phyloP scores from a whole-genome alignment of 2,329 filamentous ascomycete species.

The Calonectria pteridis region DNA sequence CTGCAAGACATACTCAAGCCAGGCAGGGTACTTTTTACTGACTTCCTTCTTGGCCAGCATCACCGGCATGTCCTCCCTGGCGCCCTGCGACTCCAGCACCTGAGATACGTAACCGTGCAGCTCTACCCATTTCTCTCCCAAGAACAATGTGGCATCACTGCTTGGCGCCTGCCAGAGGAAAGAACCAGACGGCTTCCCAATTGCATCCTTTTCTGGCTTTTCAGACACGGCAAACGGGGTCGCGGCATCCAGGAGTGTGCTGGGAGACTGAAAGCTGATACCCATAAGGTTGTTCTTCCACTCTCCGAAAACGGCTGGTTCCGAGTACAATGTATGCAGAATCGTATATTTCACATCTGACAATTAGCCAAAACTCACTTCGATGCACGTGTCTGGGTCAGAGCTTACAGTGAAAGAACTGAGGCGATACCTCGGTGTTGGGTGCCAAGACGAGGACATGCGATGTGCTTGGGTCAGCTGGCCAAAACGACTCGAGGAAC shows the following conservation, averaged over 20 bases:
- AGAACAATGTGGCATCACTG: constrained; percentile 84
- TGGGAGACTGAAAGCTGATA: constrained; percentile 83
- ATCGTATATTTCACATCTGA: constrained; percentile 80
- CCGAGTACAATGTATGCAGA: constrained; percentile 82
- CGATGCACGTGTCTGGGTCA: neutral
- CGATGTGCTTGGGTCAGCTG: constrained; percentile 69
- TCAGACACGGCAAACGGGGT: constrained; percentile 64
- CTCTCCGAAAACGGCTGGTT: constrained; percentile 55
- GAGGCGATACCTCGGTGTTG: constrained; percentile 81
- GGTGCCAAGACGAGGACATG: constrained; percentile 90
- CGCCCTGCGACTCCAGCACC: constrained; percentile 62
- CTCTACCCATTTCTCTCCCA: constrained; percentile 89
- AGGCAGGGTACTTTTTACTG: constrained; percentile 78
- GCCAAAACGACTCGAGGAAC: constrained; percentile 91
- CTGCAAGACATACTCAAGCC: constrained; percentile 83
- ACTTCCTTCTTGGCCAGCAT: constrained; percentile 68
- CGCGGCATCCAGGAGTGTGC: constrained; percentile 71
- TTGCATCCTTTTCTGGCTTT: constrained; percentile 30
- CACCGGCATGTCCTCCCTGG: constrained; percentile 50
- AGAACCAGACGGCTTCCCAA: constrained; percentile 57
- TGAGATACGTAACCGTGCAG: constrained; percentile 83
- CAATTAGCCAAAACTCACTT: constrained; percentile 29
- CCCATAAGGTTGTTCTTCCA: constrained; percentile 75
- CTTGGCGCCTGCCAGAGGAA: constrained; percentile 91
- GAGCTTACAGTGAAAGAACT: constrained; percentile 81